A percentile compares a stretch with the other conserved stretches of the same genome.
Conservation (phyloP, 306 rosid species). For the Abrus pulchellus region DNA sequence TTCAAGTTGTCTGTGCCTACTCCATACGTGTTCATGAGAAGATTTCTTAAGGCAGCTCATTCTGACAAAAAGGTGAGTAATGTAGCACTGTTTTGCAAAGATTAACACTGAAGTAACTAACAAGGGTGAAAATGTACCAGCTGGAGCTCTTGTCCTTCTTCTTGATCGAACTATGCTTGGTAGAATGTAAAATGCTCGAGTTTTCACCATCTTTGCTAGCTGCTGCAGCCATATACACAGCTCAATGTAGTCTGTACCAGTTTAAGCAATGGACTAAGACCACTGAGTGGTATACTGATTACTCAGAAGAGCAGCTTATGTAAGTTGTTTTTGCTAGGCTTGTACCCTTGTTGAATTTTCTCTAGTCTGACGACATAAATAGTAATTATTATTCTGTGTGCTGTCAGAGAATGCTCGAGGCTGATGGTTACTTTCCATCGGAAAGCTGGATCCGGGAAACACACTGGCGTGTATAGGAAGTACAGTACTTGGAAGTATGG, state of each 20-base stretch:
- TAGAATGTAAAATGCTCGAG: constrained; percentile 77
- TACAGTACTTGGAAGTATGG: constrained; percentile 75
- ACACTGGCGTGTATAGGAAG: constrained; percentile 59
- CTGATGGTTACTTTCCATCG: constrained; percentile 81
- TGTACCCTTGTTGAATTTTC: constrained; percentile 3
- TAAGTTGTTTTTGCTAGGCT: constrained; percentile 52
- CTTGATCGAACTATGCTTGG: constrained; percentile 84
- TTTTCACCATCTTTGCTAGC: constrained; percentile 82
- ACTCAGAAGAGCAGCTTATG: constrained; percentile 75
- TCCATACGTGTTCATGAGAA: constrained; percentile 57
- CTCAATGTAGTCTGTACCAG: constrained; percentile 67
- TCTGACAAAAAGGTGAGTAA: constrained; percentile 55
- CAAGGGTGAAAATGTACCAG: constrained; percentile 56
- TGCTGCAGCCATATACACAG: constrained; percentile 87
- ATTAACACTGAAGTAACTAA: constrained; percentile 1
- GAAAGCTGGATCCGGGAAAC: constrained; percentile 68
- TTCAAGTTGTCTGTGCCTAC: constrained; percentile 59
- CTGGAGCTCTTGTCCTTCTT: constrained; percentile 78
- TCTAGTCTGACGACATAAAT: background rate
- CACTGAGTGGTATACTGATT: constrained; percentile 71
- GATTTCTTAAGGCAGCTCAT: constrained; percentile 58
- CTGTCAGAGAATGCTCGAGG: constrained; percentile 77
- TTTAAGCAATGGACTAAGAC: constrained; percentile 83
- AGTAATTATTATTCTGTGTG: background rate
- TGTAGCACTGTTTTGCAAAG: background rate